phyloP scores from a whole-genome alignment of 139 green algal genomes.

The Coelastrella sp. region DNA sequence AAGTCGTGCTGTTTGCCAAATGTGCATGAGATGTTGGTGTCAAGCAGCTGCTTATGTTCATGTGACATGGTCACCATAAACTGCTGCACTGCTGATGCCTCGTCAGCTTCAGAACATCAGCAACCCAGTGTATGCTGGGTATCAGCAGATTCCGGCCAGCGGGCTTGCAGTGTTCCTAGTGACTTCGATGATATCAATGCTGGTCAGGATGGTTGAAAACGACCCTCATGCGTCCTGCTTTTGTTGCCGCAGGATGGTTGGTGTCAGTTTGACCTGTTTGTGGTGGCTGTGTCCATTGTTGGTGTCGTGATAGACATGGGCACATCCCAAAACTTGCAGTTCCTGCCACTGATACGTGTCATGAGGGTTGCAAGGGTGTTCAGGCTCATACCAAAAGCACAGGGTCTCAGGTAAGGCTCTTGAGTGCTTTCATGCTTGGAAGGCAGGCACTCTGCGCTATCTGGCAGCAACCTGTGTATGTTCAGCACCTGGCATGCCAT shows the following conservation, averaged over 20 bases:
- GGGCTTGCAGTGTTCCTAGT: not conserved
- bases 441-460: too few species aligned
- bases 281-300: conserved; percentile 65
- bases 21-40: not conserved
- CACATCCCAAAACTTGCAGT: too few species aligned
- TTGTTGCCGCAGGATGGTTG: conserved; percentile 61
- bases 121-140: too few species aligned
- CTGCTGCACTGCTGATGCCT: too few species aligned
- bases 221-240: not conserved
- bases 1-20: not conserved
- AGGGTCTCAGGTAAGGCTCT: conserved; percentile 58
- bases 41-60: not conserved
- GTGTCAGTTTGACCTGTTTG: conserved; percentile 81
- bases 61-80: too few species aligned
- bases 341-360: conserved; percentile 76
- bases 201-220: not conserved
- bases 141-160: too few species aligned
- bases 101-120: too few species aligned
- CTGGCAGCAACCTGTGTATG: too few species aligned
- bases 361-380: conserved; percentile 81
- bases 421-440: too few species aligned
- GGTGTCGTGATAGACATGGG: conserved; percentile 59
- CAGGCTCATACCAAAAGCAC: conserved; percentile 81
- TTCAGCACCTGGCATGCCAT: too few species aligned
- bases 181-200: not conserved